These are phyloP conservation scores for Haematococcus sp. DNA, from an alignment of 139 green algal species.

Conservation along the genomic window DNA sequence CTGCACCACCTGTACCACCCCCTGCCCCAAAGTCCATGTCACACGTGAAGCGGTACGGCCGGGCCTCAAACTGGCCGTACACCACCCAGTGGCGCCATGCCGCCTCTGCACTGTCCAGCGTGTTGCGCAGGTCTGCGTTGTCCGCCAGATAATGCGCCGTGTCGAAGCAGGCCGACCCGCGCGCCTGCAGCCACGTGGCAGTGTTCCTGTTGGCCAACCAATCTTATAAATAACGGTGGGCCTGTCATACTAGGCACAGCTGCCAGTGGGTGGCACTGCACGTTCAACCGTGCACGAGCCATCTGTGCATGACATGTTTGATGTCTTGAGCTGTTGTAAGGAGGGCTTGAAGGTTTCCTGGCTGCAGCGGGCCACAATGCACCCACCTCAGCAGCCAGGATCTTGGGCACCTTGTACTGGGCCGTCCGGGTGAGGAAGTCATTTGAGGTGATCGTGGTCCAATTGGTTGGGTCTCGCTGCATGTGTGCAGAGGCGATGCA, in stretches of 20 bases:
- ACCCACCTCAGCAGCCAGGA: conserved; percentile 16
- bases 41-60: too few relatives aligned
- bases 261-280: not conserved
- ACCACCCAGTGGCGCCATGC: conserved; percentile 72
- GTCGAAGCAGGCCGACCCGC: conserved; percentile 64
- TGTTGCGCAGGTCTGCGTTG: conserved; percentile 52
- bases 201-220: not conserved
- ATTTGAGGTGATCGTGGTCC: conserved; percentile 35
- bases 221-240: not conserved
- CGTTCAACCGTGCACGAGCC: not conserved
- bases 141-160: conserved; percentile 43
- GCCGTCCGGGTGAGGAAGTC: conserved; percentile 29
- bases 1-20: too few relatives aligned
- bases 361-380: too few relatives aligned
- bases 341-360: too few relatives aligned
- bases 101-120: not conserved
- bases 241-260: not conserved
- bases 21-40: too few relatives aligned
- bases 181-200: conserved; percentile 29
- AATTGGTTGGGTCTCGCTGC: not conserved
- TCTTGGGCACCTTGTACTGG: conserved; percentile 24
- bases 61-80: conserved; percentile 68
- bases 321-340: too few relatives aligned
- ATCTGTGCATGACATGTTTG: too few relatives aligned
- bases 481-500: too few relatives aligned